Percentiles rank a stretch among this genome's conserved stretches.
phyloP scores from a whole-genome alignment of 2,329 filamentous ascomycete species.

The Trichoderma atroviride region DNA sequence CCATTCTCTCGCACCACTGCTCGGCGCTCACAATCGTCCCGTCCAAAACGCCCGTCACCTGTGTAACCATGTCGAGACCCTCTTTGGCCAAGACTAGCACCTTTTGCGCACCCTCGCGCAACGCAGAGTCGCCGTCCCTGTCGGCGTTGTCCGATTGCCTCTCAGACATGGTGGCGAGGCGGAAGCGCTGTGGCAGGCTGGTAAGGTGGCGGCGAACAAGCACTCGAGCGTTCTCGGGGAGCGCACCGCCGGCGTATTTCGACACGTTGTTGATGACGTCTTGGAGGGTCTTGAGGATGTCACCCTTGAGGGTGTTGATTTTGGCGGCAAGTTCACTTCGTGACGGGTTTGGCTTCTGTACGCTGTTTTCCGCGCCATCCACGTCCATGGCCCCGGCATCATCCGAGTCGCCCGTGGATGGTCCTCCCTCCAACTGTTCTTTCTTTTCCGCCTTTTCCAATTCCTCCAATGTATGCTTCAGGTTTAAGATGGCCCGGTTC shows the following conservation, averaged over 20 bases:
- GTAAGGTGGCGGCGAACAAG: conserved; percentile 84
- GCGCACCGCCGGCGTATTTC: conserved; percentile 84
- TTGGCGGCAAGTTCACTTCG: conserved; percentile 56
- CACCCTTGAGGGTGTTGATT: conserved; percentile 68
- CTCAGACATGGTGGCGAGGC: conserved; percentile 62
- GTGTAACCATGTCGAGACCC: conserved; percentile 89
- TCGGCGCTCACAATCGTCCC: conserved; percentile 90
- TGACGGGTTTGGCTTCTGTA: conserved; percentile 36
- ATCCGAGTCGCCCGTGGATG: neutral
- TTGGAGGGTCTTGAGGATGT: conserved; percentile 78
- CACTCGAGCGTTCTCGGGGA: conserved; percentile 84
- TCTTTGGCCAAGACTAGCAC: conserved; percentile 87
- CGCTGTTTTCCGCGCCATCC: conserved; percentile 23
- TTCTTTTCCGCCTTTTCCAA: conserved; percentile 60
- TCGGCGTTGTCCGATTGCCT: conserved; percentile 34
- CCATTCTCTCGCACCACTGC: conserved; percentile 82
- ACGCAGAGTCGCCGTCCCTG: conserved; percentile 42
- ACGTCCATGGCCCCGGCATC: conserved; percentile 15
- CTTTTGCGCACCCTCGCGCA: conserved; percentile 66
- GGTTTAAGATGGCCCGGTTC: conserved; percentile 69
- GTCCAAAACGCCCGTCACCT: conserved; percentile 85
- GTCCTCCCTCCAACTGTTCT: conserved; percentile 21
- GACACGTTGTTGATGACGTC: conserved; percentile 83
- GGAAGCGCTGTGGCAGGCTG: conserved; percentile 81
- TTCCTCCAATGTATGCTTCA: conserved; percentile 77